phyloP scores from a whole-genome alignment of 1,139 yeast species.

The Diutina rugosa region DNA sequence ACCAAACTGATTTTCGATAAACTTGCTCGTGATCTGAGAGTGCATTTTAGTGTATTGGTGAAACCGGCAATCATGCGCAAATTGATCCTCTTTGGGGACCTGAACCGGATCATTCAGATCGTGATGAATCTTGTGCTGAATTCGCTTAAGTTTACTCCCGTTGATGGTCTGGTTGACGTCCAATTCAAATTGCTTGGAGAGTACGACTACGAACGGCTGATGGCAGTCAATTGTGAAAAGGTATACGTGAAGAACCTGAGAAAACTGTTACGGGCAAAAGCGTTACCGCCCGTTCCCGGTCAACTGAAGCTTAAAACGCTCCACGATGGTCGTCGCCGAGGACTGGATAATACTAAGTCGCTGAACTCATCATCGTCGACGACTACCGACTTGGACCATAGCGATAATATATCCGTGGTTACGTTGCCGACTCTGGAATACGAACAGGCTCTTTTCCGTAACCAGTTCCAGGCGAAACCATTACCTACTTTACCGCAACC shows the following conservation, averaged over 20 bases:
- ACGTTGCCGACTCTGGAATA: slow-evolving; percentile 42
- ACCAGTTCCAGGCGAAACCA: slow-evolving; percentile 29
- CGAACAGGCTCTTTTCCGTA: slow-evolving; percentile 39
- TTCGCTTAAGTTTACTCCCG: slow-evolving; percentile 80
- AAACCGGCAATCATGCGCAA: slow-evolving; percentile 49
- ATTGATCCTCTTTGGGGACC: slow-evolving; percentile 69
- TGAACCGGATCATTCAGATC: slow-evolving; percentile 76
- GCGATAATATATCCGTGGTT: slow-evolving; percentile 18
- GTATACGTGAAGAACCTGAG: slow-evolving; percentile 13
- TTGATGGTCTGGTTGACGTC: slow-evolving; percentile 70
- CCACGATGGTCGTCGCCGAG: background rate
- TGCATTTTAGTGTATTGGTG: slow-evolving; percentile 42
- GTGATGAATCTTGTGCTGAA: slow-evolving; percentile 82
- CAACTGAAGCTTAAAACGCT: background rate
- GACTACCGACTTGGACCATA: background rate
- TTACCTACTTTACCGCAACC: slow-evolving; percentile 11
- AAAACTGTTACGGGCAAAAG: background rate
- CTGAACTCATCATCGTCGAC: background rate
- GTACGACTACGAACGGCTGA: slow-evolving; percentile 39
- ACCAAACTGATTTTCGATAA: slow-evolving; percentile 80
- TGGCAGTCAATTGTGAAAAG: slow-evolving; percentile 16
- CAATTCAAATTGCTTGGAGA: slow-evolving; percentile 55
- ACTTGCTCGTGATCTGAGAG: slow-evolving; percentile 68
- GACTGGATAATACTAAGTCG: background rate
- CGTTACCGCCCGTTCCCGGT: background rate